phyloP scores from a whole-genome alignment of 441 rosid species.

The Metrosideros polymorpha region DNA sequence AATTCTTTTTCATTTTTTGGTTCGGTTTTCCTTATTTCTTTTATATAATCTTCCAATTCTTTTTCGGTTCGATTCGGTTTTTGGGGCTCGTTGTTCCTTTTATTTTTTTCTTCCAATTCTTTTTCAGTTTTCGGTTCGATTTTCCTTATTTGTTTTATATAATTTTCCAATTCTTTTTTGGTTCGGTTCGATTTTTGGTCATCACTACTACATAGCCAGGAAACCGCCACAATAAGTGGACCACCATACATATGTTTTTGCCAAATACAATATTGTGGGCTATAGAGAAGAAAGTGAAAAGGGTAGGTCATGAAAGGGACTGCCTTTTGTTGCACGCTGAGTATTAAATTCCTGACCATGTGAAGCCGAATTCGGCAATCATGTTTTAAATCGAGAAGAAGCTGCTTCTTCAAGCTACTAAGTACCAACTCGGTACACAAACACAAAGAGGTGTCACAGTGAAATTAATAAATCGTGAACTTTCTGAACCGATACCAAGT shows the following conservation, averaged over 20 bases:
- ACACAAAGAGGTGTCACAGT: not conserved
- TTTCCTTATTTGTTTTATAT: no score
- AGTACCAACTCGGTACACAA: not conserved
- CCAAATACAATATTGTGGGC: not conserved
- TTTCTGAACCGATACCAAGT: no score
- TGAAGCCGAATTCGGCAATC: not conserved
- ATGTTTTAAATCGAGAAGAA: not conserved
- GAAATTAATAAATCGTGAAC: not conserved
- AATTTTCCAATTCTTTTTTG: no score
- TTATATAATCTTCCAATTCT: no score
- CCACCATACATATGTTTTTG: not conserved
- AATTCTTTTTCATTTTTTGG: no score
- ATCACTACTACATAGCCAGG: not conserved
- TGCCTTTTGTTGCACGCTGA: not conserved
- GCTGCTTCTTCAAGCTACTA: not conserved
- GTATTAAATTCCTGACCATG: not conserved
- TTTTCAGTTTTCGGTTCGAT: no score
- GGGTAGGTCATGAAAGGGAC: not conserved
- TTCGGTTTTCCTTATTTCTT: no score
- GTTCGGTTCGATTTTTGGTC: no score
- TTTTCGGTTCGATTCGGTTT: no score
- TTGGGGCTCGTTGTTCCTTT: no score
- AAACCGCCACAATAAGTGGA: not conserved
- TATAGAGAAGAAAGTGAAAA: not conserved
- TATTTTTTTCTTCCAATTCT: no score